Percentiles rank a stretch among this genome's conserved stretches.
Conservation (phyloP, 345 rosid genomes). For the Pugionium dolabratum region DNA sequence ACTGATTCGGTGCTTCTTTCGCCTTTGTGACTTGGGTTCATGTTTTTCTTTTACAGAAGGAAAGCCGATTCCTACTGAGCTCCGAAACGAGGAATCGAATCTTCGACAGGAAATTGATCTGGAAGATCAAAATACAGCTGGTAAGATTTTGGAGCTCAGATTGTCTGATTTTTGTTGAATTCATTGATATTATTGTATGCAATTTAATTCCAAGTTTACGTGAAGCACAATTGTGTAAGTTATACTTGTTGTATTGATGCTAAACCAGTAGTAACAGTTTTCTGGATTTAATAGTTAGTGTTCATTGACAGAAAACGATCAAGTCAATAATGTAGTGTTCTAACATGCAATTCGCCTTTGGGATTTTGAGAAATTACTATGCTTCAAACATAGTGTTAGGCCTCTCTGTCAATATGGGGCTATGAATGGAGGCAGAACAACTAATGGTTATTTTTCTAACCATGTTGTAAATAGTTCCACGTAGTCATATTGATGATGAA, state of each 20-base stretch:
- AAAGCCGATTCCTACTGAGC: constrained; percentile 92
- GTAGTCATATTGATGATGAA: constrained; percentile 83
- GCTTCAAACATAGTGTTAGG: neutral
- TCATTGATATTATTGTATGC: neutral
- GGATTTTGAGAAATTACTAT: neutral
- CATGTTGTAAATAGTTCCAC: constrained; percentile 54
- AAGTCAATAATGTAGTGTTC: neutral
- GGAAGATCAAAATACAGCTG: constrained; percentile 73
- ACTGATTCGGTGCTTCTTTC: neutral
- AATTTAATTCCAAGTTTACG: neutral
- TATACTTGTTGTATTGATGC: constrained; percentile 4
- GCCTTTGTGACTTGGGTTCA: constrained; percentile 5
- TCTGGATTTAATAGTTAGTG: neutral
- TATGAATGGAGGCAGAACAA: constrained; percentile 3
- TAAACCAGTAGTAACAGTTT: neutral
- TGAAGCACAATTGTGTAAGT: constrained; percentile 2
- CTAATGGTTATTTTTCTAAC: constrained; percentile 13
- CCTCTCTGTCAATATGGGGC: neutral
- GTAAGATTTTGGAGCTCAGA: constrained; percentile 31
- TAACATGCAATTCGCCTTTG: neutral
- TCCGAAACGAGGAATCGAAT: constrained; percentile 74
- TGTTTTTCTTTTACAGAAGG: constrained; percentile 55
- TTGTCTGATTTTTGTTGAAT: neutral
- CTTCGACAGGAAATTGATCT: constrained; percentile 88
- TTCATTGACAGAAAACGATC: neutral